phyloP scores from a whole-genome alignment of 352 stramenopile genomes.

The Phytophthora meadii region DNA sequence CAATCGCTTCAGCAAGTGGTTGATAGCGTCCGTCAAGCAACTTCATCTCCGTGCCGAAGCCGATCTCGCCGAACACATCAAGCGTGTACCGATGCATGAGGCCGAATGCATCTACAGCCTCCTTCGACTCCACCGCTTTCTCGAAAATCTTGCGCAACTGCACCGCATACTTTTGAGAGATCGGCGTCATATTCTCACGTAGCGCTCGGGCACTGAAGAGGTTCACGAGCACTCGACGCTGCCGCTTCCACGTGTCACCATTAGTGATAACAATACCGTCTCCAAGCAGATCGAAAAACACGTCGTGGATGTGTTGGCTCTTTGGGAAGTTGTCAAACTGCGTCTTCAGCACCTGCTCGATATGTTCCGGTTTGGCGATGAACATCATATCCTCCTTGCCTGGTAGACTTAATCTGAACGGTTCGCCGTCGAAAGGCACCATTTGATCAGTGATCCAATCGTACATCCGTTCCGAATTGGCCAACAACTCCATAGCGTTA shows the following conservation, averaged over 20 bases:
- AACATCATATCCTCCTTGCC: slow-evolving; percentile 49
- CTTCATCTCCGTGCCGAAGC: slow-evolving; percentile 45
- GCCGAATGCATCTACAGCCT: slow-evolving; percentile 35
- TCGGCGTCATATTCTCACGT: slow-evolving; percentile 43
- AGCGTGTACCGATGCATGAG: slow-evolving; percentile 49
- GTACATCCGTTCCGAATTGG: slow-evolving; percentile 46
- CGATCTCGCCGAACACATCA: slow-evolving; percentile 52
- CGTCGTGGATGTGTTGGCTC: slow-evolving; percentile 48
- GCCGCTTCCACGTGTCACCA: slow-evolving; percentile 54
- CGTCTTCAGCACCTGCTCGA: slow-evolving; percentile 46
- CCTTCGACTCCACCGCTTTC: slow-evolving; percentile 20
- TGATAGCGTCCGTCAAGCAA: slow-evolving; percentile 39
- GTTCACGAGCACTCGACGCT: slow-evolving; percentile 45
- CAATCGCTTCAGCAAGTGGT: slow-evolving; percentile 40
- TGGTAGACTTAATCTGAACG: slow-evolving; percentile 41
- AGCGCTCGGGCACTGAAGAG: slow-evolving; percentile 45
- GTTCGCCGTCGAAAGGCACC: slow-evolving; percentile 39
- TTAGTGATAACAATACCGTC: slow-evolving; percentile 66
- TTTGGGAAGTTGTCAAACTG: slow-evolving; percentile 74
- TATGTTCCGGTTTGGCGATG: slow-evolving; percentile 36
- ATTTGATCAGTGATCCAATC: slow-evolving; percentile 61
- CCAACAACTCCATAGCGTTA: slow-evolving; percentile 48
- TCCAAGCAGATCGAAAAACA: slow-evolving; percentile 59
- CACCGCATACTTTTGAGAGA: slow-evolving; percentile 40
- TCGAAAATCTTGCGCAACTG: slow-evolving; percentile 38